Conservation (phyloP, 495 filamentous ascomycete genomes). For the Penicillium riverlandense region DNA sequence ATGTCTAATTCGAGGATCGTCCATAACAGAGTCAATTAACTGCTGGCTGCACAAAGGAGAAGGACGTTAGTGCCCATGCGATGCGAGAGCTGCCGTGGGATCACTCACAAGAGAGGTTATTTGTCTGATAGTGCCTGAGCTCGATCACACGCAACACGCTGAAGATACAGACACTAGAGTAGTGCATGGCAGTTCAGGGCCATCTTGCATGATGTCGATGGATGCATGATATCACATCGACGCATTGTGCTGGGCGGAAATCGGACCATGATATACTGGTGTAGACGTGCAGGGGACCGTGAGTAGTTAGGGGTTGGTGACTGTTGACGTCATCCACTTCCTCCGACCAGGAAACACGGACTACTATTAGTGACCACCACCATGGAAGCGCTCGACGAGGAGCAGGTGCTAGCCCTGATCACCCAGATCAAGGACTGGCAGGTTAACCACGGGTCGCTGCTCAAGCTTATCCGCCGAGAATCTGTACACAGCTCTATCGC, state of each 20-base stretch:
- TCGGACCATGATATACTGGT: too few relatives aligned
- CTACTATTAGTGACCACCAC: too few relatives aligned
- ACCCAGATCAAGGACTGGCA: conserved; percentile 57
- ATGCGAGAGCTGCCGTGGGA: not conserved
- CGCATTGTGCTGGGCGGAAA: too few relatives aligned
- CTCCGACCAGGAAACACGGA: not conserved
- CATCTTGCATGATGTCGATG: too few relatives aligned
- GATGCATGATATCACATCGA: too few relatives aligned
- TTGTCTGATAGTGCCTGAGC: conserved; percentile 10
- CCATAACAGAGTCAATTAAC: conserved; percentile 39
- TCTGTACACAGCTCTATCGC: conserved; percentile 56
- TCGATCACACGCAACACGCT: conserved; percentile 17
- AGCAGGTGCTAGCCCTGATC: not conserved
- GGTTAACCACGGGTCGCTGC: conserved; percentile 70
- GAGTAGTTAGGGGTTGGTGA: too few relatives aligned
- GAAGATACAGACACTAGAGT: conserved; percentile 19
- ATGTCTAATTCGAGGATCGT: conserved; percentile 44
- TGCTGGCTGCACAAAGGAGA: conserved; percentile 2
- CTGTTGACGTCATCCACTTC: too few relatives aligned
- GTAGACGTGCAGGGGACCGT: too few relatives aligned
- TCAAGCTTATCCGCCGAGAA: conserved; percentile 51
- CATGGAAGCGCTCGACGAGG: not conserved
- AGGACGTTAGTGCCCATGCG: not conserved
- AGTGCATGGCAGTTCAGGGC: too few relatives aligned
- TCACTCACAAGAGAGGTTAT: conserved; percentile 15